phyloP scores from a whole-genome alignment of 208 protist species.

The Trypanosoma lewisi region DNA sequence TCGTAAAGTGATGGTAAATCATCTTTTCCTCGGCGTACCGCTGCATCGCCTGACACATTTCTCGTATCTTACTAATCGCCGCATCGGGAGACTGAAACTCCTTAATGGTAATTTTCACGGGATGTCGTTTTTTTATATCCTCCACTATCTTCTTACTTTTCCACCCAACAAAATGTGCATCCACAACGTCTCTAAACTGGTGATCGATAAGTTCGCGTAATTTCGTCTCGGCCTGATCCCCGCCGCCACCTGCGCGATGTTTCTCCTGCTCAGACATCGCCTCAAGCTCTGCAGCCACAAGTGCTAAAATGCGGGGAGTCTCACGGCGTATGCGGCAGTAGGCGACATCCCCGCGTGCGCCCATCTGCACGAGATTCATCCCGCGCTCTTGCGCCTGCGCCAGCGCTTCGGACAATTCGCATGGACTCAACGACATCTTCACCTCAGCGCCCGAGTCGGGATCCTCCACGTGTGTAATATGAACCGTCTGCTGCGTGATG shows the following conservation, averaged over 20 bases:
- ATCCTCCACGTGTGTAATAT: constrained; percentile 87
- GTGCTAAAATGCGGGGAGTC: constrained; percentile 44
- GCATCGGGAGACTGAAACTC: constrained; percentile 77
- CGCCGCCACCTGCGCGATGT: constrained; percentile 15
- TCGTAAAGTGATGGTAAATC: constrained; percentile 80
- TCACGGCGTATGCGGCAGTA: constrained; percentile 84
- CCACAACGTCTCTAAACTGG: constrained; percentile 82
- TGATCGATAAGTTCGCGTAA: constrained; percentile 61
- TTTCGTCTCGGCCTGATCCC: constrained; percentile 1
- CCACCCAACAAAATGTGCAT: constrained; percentile 89
- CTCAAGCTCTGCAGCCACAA: constrained; percentile 70
- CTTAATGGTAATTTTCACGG: constrained; percentile 76
- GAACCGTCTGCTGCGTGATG: constrained; percentile 56
- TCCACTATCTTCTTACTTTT: constrained; percentile 84
- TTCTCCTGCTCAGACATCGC: constrained; percentile 19
- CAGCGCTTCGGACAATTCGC: constrained; percentile 63
- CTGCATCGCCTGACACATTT: constrained; percentile 83
- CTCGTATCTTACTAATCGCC: constrained; percentile 69
- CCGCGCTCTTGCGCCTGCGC: constrained; percentile 52
- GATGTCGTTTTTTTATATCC: constrained; percentile 70
- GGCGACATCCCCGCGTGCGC: constrained; percentile 54
- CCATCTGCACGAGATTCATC: constrained; percentile 88
- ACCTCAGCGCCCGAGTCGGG: constrained; percentile 61
- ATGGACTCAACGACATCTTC: constrained; percentile 61
- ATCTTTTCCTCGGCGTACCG: constrained; percentile 50